Base-by-base conservation (phyloP, 73 alveolate genomes). In the Paramecium bursaria region DNA sequence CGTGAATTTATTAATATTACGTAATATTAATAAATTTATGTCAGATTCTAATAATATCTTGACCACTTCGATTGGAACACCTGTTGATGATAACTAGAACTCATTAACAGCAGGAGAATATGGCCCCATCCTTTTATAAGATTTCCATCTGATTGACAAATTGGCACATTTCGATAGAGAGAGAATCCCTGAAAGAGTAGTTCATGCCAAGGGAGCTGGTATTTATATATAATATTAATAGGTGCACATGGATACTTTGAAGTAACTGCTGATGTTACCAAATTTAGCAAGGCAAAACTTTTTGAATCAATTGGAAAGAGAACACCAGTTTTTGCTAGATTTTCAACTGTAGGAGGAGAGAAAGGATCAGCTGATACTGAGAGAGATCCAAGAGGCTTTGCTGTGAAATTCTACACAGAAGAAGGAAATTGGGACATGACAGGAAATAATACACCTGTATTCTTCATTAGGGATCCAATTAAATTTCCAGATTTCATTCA, bases 131-230 rank as follows among this genome's bases (percentile, higher is more conserved):
- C 90, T 94, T 21, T 42, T 94, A 25, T 79, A 85, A 35, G 98
- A 94, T 55, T 49, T 85, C 75, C 95, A 88, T 57, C 93, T 92
- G 25, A 87, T 94, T 73, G 98, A 94, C 67, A 94, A 94, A 75
- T 90, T 94, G 7, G 97, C 98, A 30, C 90, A 90, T 57, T 94
- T 94, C 85, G 98, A 94, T 73, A 86, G 98, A 74, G 98, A 94
- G 86, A 92, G 98, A 87, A 94, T 94, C 74, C 98, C 98, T 13
- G 98, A 94, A 77, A 85, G 98, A 82, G 98, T 94, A 46, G 98
- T 94, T 89, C 98, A 94, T 75, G 98, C 98, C 49, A 92, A 90
- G 73, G 98, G 98, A 53, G 97, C 98, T 19, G 98, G 89, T 67
- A 67, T n/a, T 3, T 67, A 1, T 7, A 1, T 39, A 10, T 3